Conservation (phyloP, 768 basidiomycete species). For the Phanerochaete carnosa region DNA sequence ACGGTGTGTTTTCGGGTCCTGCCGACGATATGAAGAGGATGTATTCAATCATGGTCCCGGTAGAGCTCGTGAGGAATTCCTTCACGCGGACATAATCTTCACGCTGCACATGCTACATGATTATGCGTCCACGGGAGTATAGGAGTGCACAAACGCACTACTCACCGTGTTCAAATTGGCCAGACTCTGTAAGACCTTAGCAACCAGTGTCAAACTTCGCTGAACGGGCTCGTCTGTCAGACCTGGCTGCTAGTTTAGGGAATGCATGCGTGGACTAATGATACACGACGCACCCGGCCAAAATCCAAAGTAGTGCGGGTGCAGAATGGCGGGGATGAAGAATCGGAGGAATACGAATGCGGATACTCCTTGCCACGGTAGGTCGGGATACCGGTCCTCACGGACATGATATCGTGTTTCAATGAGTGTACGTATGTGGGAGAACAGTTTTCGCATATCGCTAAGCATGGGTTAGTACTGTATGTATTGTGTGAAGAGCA, state of each 20-base stretch:
- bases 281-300: constrained; percentile 53
- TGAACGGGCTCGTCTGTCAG: constrained; percentile 65
- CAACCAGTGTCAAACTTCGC: constrained; percentile 79
- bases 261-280: neutral
- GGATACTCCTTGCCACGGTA: constrained; percentile 81
- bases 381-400: constrained; percentile 45
- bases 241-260: constrained; percentile 36
- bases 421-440: constrained; percentile 67
- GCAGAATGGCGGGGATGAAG: constrained; percentile 86
- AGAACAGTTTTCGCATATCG: constrained; percentile 69
- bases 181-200: constrained; percentile 86
- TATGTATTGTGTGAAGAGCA: neutral
- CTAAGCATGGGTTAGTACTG: constrained; percentile 34
- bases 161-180: constrained; percentile 79
- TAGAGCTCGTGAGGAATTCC: constrained; percentile 63
- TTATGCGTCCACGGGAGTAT: neutral
- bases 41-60: constrained; percentile 77
- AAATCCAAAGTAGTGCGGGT: constrained; percentile 81
- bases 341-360: constrained; percentile 90
- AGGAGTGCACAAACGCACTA: neutral
- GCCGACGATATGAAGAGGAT: constrained; percentile 68
- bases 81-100: constrained; percentile 83
- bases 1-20: constrained; percentile 20
- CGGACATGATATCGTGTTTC: constrained; percentile 56
- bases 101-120: constrained; percentile 41